phyloP scores from a whole-genome alignment of 2,329 filamentous ascomycete genomes.

The Mycosphaerella arachidis region DNA sequence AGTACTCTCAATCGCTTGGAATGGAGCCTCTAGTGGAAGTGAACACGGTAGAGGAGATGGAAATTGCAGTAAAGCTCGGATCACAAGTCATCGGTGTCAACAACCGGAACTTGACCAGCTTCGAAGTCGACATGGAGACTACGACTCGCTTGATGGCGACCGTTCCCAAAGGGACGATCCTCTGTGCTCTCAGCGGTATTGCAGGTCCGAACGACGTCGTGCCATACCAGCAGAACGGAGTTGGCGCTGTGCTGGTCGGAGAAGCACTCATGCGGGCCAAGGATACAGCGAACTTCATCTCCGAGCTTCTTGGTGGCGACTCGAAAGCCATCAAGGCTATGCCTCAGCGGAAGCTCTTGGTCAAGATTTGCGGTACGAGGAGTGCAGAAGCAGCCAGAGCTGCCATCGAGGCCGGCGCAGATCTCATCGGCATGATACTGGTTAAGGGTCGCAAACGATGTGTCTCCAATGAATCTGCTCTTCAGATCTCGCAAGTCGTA shows the following conservation, averaged over 20 bases:
- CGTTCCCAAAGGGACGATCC: constrained; percentile 78
- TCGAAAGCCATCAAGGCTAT: constrained; percentile 26
- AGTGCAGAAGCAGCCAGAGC: constrained; percentile 72
- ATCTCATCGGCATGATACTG: constrained; percentile 88
- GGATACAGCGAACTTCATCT: constrained; percentile 77
- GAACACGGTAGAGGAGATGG: constrained; percentile 91
- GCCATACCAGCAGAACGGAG: constrained; percentile 80
- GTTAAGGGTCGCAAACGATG: constrained; percentile 76
- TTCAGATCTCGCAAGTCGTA: constrained; percentile 74
- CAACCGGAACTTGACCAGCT: constrained; percentile 92
- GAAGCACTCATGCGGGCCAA: constrained; percentile 92
- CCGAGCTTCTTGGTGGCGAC: constrained; percentile 66
- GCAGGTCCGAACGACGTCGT: constrained; percentile 82
- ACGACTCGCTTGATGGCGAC: constrained; percentile 68
- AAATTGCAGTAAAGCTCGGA: constrained; percentile 76
- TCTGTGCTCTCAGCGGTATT: constrained; percentile 93
- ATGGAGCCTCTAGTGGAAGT: constrained; percentile 99
- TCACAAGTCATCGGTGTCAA: constrained; percentile 94
- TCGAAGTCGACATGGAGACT: constrained; percentile 82
- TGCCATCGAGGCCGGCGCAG: constrained; percentile 81
- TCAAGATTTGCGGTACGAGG: constrained; percentile 94
- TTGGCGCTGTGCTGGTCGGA: constrained; percentile 88
- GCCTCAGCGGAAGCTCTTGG: constrained; percentile 51
- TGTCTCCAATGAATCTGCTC: constrained; percentile 71
- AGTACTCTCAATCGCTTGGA: constrained; percentile 80